Evolutionary conservation across 768 basidiomycete genomes (phyloP).

Genomic region (Mycena kentingensis): DNA sequence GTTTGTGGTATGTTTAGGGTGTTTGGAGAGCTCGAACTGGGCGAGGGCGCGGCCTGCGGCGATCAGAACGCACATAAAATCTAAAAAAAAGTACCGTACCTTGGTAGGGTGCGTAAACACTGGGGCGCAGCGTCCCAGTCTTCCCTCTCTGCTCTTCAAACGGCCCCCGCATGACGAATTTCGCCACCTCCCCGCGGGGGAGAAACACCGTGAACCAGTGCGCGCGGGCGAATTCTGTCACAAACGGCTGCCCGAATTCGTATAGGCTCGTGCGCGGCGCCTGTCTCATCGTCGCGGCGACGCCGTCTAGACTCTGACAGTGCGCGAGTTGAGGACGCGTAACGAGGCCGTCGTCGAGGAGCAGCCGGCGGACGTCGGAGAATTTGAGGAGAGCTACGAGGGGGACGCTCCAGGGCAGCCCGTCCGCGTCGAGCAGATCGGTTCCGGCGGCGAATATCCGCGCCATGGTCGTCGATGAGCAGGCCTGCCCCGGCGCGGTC

Average conservation of each 20-base stretch:
- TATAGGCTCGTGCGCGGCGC: not conserved
- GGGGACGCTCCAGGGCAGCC: constrained; percentile 4
- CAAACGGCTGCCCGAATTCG: constrained; percentile 11
- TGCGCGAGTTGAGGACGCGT: constrained; percentile 1
- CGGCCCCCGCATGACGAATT: not conserved
- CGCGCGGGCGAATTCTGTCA: not conserved
- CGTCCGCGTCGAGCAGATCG: constrained; percentile 11
- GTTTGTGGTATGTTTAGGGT: constrained; percentile 5
- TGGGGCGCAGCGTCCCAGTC: too few relatives aligned
- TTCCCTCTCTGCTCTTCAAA: constrained; percentile 8
- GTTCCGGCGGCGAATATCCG: not conserved
- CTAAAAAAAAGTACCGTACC: not conserved
- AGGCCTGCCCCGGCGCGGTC: not conserved
- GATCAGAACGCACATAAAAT: not conserved
- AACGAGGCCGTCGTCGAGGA: constrained; percentile 12
- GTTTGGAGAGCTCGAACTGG: constrained; percentile 15
- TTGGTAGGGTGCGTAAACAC: constrained; percentile 6
- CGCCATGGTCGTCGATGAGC: not conserved
- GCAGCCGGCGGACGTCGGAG: not conserved
- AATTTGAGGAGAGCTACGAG: not conserved
- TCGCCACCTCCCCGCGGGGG: not conserved
- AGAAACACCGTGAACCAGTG: not conserved
- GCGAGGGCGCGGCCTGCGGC: constrained; percentile 12
- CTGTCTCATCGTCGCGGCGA: not conserved
- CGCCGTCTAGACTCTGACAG: not conserved